These are phyloP conservation scores for Oehlia diaphana DNA, from an alignment of 192 early-diverging fungal genomes.

Conservation along the genomic window DNA sequence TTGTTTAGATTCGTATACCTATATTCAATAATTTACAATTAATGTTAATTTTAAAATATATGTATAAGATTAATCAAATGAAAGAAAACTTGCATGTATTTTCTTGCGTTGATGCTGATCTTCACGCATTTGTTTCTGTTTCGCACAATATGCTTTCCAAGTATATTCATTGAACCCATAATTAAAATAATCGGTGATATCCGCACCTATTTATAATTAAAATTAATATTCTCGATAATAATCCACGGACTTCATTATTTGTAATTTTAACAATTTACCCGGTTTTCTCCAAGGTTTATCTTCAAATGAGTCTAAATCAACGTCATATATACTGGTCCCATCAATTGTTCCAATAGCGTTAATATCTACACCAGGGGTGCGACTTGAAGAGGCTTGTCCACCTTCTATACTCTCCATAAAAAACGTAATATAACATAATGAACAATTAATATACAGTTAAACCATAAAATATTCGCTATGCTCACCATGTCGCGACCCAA, in stretches of 20 bases:
- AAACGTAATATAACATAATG: background rate
- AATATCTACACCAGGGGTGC: slow-evolving; percentile 51
- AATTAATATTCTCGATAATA: slow-evolving; percentile 1
- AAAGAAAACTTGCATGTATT: slow-evolving; percentile 36
- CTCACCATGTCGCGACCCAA: slow-evolving; percentile 17
- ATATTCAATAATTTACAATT: background rate
- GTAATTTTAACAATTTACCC: slow-evolving; percentile 34
- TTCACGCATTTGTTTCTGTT: slow-evolving; percentile 86
- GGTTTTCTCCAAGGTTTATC: slow-evolving; percentile 98
- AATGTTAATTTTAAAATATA: background rate
- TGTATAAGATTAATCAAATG: background rate
- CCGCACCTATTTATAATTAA: slow-evolving; percentile 63
- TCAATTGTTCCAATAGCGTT: slow-evolving; percentile 77
- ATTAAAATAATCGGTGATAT: slow-evolving; percentile 99
- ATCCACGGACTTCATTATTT: too few relatives aligned
- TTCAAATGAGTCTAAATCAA: slow-evolving; percentile 88
- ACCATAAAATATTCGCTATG: background rate
- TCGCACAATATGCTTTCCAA: slow-evolving; percentile 92
- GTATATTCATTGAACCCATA: slow-evolving; percentile 97
- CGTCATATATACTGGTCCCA: slow-evolving; percentile 80
- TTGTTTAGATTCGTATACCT: slow-evolving; percentile 29
- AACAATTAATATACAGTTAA: background rate
- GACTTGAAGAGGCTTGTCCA: slow-evolving; percentile 35
- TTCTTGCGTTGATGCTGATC: slow-evolving; percentile 60
- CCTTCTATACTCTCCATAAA: slow-evolving; percentile 37